Evolutionary conservation across 345 rosid species (phyloP), one percentile per base, ranked within the genome.

Genomic region (Eutrema japonicum): DNA sequence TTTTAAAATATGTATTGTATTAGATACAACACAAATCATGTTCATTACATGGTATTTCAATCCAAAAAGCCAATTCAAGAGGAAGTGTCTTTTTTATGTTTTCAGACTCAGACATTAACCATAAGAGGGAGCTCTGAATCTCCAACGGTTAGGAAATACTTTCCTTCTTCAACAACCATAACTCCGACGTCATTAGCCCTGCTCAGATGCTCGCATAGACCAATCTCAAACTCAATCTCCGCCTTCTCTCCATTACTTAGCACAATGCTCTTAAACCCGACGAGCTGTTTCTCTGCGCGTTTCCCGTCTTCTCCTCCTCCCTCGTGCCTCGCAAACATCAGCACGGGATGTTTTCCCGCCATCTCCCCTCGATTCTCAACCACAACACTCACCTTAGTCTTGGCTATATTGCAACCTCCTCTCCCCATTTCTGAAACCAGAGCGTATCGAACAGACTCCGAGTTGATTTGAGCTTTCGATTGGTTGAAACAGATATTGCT

Each of bases 131-230:
- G 80, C 64, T 89, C 82, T 72, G 82, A 77, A 46, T 87, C 86
- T 51, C 95, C 97, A 54, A 89, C 87, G 46, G 81, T 76, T 84
- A 94, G 82, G 87, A 83, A 79, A 51, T 83, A 88, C 40, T 71
- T 69, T 41, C 97, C 97, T 80, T 82, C 87, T 80, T 89, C 95
- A 40, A 91, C 67, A 49, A 87, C 84, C 90, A 86, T 86, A 10
- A 70, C 13, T 66, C 97, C 98, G 47, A 77, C 66, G 43, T 94
- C 89, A 73, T 85, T 81, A 9, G 92, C 90, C 66, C 78, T 85
- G 82, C 90, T 81, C 18, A 89, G 76, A 71, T 87, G 87, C 65
- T 86, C 89, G 22, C 96, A 94, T 7, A 87, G 81, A 41, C 61
- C 80, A 54, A 91, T 37, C 75, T 82, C 82, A 74, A 85, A 89